These are phyloP conservation scores for Colletotrichum kahawae DNA, from an alignment of 2,329 filamentous ascomycete species.

Conservation along the genomic window DNA sequence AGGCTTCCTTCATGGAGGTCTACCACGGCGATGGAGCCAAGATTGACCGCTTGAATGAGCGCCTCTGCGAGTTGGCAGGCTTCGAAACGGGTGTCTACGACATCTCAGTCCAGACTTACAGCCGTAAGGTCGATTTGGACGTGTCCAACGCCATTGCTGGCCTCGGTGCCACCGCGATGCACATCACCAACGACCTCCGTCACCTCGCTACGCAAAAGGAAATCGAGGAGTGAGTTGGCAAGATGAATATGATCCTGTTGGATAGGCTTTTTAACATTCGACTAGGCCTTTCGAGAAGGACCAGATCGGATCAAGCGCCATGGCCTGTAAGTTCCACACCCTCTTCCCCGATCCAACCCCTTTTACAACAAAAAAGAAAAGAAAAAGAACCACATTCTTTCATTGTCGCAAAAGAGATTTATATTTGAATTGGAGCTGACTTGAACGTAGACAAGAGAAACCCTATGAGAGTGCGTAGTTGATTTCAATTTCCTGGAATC, in stretches of 20 bases:
- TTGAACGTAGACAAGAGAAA: conserved; percentile 42
- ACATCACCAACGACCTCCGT: conserved; percentile 76
- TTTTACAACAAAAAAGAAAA: neutral
- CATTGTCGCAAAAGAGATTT: neutral
- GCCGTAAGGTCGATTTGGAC: conserved; percentile 77
- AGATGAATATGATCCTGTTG: neutral
- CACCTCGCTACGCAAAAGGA: conserved; percentile 81
- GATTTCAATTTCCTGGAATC: neutral
- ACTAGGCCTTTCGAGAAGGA: conserved; percentile 68
- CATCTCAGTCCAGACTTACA: conserved; percentile 66
- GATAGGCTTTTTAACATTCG: neutral
- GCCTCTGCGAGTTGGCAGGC: conserved; percentile 60
- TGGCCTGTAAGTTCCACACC: conserved; percentile 26
- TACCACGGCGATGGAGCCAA: conserved; percentile 55
- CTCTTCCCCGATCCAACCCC: neutral
- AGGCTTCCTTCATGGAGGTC: conserved; percentile 74
- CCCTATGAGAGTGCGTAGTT: conserved; percentile 41
- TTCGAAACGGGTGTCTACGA: conserved; percentile 66
- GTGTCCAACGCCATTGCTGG: conserved; percentile 82
- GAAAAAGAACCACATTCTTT: neutral
- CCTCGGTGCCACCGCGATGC: conserved; percentile 75
- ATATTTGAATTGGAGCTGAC: neutral
- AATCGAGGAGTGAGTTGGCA: conserved; percentile 66
- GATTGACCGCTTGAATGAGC: conserved; percentile 58
- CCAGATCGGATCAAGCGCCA: conserved; percentile 62